Evolutionary conservation across 164 flowering plant genomes (phyloP), one percentile per base, ranked within the genome.

Genomic region (Saururus chinensis): DNA sequence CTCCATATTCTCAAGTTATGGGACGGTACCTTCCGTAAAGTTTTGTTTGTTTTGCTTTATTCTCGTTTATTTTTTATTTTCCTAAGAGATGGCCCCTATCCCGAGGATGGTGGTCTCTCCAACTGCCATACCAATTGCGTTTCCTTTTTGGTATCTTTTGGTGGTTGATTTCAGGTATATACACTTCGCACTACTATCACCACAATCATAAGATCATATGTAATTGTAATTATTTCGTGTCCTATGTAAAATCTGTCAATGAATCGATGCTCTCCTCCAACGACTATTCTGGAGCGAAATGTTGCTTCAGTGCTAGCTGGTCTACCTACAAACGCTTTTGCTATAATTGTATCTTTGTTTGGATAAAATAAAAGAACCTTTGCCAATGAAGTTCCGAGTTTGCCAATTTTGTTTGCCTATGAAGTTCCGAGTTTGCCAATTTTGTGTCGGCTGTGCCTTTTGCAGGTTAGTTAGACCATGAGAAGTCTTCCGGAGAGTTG

Each of bases 1-100:
- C 82, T 52, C 64, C 79, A 1, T 80, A 77, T 69, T 67, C 59
- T 21, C 76, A 57, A 59, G 55, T 71, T 41, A 74, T 73, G 71
- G 80, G 80, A 59, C 68, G 69, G 48, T 84, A 63, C 71, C 72
- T 64, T 19, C 19, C 64, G 64, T 74, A 65, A 65, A 61, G 64
- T 64, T 56, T 62, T 37, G 59, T 35, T 40, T 60, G 59, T 54
- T n/a, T 45, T 62, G 17, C 49, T 17, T 45, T 45, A 12, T 49
- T n/a, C n/a, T n/a, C n/a, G n/a, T n/a, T 56, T 22, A 13, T 53
- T 57, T 51, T 52, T 62, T 58, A 51, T 35, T 30, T 13, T 30
- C 40, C 52, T 25, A 20, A 21, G 11, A 1, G 64, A 40, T 21
- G 51, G 51, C 57, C 35, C 30, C 30, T 23, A 17, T 11, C 58